phyloP scores from a whole-genome alignment of 352 stramenopile species.

The Globisporangium iwayamae region DNA sequence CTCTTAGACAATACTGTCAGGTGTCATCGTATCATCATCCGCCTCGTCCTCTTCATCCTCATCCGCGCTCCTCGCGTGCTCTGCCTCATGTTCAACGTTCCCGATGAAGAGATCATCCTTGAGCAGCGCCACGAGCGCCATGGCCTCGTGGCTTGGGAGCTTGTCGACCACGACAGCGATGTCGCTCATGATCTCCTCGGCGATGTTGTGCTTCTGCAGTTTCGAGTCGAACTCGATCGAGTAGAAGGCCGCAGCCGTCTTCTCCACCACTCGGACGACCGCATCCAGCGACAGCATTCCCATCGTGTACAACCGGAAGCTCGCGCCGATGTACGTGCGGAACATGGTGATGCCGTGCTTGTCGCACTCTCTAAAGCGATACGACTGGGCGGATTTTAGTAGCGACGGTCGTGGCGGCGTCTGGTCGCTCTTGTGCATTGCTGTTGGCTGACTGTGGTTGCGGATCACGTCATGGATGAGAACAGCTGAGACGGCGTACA shows the following conservation, averaged over 20 bases:
- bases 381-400: conserved; percentile 27
- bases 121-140: conserved; percentile 44
- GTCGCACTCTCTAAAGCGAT: conserved; percentile 63
- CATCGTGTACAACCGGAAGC: conserved; percentile 45
- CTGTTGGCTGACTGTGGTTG: conserved; percentile 43
- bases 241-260: conserved; percentile 49
- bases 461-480: conserved; percentile 83
- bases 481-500: conserved; percentile 55
- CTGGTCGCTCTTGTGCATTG: background rate
- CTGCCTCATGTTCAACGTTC: background rate
- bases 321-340: conserved; percentile 77
- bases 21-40: background rate
- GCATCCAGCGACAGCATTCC: conserved; percentile 47
- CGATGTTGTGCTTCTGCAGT: conserved; percentile 47
- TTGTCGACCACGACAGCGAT: conserved; percentile 50
- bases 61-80: background rate
- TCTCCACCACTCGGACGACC: conserved; percentile 59
- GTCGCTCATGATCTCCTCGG: conserved; percentile 59
- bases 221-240: conserved; percentile 64
- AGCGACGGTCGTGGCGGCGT: conserved; percentile 9
- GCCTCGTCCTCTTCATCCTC: background rate
- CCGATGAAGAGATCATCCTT: conserved; percentile 38
- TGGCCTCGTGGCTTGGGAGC: conserved; percentile 50
- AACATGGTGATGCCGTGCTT: conserved; percentile 66
- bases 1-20: conserved; percentile 2